phyloP scores from a whole-genome alignment of 306 rosid genomes.

The Dicorynia guianensis region DNA sequence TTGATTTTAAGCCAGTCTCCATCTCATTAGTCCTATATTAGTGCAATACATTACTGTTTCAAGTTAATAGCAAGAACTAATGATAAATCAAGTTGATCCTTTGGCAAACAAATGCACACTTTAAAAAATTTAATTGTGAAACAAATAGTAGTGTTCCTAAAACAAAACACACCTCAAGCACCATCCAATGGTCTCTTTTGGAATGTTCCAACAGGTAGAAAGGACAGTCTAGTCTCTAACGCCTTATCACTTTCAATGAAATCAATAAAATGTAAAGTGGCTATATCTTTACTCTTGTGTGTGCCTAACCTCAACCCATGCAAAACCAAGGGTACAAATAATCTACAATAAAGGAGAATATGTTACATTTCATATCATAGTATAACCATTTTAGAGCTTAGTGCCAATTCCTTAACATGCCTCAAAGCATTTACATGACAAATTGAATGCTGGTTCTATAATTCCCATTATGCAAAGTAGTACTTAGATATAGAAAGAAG shows the following conservation, averaged over 20 bases:
- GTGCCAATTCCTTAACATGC: constrained; percentile 13
- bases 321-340: constrained; percentile 5
- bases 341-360: constrained; percentile 20
- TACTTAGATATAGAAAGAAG: not conserved
- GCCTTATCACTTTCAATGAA: no score
- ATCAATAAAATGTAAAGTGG: no score
- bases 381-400: constrained; percentile 1
- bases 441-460: constrained; percentile 10
- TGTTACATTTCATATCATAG: not conserved
- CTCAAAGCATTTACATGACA: constrained; percentile 6
- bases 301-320: not conserved
- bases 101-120: no score
- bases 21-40: not conserved
- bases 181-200: constrained; percentile 99
- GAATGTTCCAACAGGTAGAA: no score
- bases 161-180: constrained; percentile 76
- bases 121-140: not conserved
- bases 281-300: not conserved
- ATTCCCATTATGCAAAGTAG: constrained; percentile 24
- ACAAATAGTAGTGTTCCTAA: not conserved
- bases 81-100: not conserved
- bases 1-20: not conserved
- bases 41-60: not conserved
- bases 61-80: not conserved
- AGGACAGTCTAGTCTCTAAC: no score